Evolutionary conservation across 2,329 filamentous ascomycete genomes (phyloP).

Genomic region (Apiospora hydei): DNA sequence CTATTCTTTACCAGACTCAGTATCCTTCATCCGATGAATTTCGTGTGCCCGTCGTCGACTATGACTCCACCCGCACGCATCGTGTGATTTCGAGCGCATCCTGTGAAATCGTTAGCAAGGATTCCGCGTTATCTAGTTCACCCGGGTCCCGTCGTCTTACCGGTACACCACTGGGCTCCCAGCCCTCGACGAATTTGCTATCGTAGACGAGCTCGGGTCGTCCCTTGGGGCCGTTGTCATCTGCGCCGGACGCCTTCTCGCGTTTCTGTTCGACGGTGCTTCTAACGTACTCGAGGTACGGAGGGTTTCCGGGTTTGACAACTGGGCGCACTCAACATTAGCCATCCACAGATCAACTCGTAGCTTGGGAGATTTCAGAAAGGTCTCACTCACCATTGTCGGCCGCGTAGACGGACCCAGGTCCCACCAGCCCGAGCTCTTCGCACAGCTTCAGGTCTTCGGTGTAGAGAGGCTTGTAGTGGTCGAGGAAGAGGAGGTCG

Average conservation of each 20-base stretch:
- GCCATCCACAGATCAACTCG: neutral
- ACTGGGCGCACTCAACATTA: conserved; percentile 46
- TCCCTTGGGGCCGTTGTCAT: conserved; percentile 47
- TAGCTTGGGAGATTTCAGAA: neutral
- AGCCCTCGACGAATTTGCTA: conserved; percentile 69
- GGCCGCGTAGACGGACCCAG: conserved; percentile 69
- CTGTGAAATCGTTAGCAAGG: conserved; percentile 47
- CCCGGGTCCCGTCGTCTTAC: conserved; percentile 50
- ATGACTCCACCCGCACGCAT: conserved; percentile 48
- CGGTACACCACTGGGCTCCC: conserved; percentile 71
- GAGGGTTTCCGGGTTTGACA: conserved; percentile 74
- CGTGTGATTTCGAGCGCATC: conserved; percentile 70
- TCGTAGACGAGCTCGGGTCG: conserved; percentile 73
- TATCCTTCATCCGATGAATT: neutral
- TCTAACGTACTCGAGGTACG: conserved; percentile 74
- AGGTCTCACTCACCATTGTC: conserved; percentile 60
- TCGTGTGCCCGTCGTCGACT: neutral
- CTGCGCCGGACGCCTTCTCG: conserved; percentile 45
- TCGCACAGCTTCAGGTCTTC: conserved; percentile 81
- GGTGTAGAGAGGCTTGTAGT: conserved; percentile 79
- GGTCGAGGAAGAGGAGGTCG: conserved; percentile 80
- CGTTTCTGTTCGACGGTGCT: conserved; percentile 69
- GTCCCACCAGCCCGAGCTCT: conserved; percentile 68
- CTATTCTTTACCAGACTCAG: neutral
- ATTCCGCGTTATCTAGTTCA: too few species aligned